Base-by-base conservation (phyloP, 495 filamentous ascomycete species). In the Xylaria longipes region DNA sequence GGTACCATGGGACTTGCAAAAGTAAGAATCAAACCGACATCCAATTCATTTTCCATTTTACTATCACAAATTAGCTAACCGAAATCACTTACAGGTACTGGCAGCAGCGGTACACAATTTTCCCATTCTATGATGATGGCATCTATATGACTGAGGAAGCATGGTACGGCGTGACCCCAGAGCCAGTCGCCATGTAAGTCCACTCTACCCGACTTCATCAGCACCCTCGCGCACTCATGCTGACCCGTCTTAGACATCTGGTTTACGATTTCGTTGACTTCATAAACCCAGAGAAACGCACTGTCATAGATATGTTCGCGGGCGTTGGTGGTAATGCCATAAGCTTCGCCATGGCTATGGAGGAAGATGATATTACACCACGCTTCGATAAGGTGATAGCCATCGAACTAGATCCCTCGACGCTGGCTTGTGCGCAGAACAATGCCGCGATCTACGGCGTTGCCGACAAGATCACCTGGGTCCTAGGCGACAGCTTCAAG, bases 161-260 rank as follows among this genome's bases (percentile, higher is more conserved):
- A 35, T 99, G 96, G 96, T 99, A 94, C 81, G 97, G 94, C 57
- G 93, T 98, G 11, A 98, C 96, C 1, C 94, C 96, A 15, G 96
- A 98, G 80, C 91, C 90, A 14, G 88, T 98, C 29, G 96, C 96
- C 46, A 89, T 84, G 94, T 97, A 86, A 73, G 85, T 78, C 45
- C 37, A 50, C 64, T 20, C 29, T 31, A 31, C 14, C 64, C 25
- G 33, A 9, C 61, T 33, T 20, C 25, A 20, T 14, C 43, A 56
- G 54, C 50, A 62, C 39, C 72, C 7, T 48, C n/a, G 33, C n/a
- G 37, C 17, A 17, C 33, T 65, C 52, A 72, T 48, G 43, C 73
- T 71, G 25, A 71, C 62, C 11, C 46, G 45, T 41, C 56, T 25
- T 62, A 96, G 93, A 66, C 88, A 91, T 80, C 93, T 98, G 70